Percentiles rank a stretch among this genome's conserved stretches.
These are phyloP conservation scores for Monosporascus cannonballus DNA, from an alignment of 2,329 filamentous ascomycete genomes.

Conservation along the genomic window DNA sequence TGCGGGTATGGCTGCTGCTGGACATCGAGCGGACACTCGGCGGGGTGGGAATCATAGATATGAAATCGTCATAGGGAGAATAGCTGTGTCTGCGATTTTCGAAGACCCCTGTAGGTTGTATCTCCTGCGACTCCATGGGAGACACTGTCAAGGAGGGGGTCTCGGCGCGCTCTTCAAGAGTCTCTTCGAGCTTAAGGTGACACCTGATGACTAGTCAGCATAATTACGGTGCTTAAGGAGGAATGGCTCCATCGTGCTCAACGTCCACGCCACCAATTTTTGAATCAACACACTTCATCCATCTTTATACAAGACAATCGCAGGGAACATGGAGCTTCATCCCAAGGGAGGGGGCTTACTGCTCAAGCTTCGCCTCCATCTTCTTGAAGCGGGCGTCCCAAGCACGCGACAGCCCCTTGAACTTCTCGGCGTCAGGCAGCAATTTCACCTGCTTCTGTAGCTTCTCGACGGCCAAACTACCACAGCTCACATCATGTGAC, in stretches of 20 bases:
- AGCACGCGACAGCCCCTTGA: conserved; percentile 15
- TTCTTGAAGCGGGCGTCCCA: conserved; percentile 19
- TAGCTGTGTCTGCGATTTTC: too few species aligned
- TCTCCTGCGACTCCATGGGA: conserved; percentile 17
- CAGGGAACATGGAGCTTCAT: background rate
- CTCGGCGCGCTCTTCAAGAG: conserved; percentile 7
- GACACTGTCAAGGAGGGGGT: conserved; percentile 15
- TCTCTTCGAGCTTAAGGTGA: conserved; percentile 14
- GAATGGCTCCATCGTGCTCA: background rate
- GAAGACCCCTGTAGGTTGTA: conserved; percentile 16
- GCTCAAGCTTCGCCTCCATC: conserved; percentile 16
- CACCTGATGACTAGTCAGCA: background rate
- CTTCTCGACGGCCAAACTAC: conserved; percentile 17
- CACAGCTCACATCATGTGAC: conserved; percentile 19
- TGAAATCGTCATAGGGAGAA: conserved; percentile 3
- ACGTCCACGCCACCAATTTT: background rate
- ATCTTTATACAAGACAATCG: background rate
- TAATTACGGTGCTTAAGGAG: background rate
- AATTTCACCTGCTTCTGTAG: conserved; percentile 18
- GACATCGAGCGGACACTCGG: conserved; percentile 17
- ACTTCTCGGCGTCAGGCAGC: conserved; percentile 17
- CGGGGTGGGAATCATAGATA: conserved; percentile 12
- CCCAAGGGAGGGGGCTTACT: conserved; percentile 10
- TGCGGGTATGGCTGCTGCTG: conserved; percentile 7
- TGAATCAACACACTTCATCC: background rate